Conservation (phyloP, 1,139 yeast genomes). For the Blastobotrys serpentis region DNA sequence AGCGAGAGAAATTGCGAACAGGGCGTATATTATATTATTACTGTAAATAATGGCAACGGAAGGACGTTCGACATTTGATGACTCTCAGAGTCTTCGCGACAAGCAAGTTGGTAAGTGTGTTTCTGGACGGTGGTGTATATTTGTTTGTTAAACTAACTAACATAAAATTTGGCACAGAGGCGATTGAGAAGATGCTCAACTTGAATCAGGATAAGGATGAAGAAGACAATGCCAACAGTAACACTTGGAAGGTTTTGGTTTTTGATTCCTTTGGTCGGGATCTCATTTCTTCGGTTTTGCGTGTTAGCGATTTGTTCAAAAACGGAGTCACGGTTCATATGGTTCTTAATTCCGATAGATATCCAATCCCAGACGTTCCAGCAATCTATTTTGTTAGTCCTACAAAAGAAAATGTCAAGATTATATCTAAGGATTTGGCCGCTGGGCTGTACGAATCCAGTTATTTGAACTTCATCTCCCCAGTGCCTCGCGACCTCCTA, state of each 20-base stretch:
- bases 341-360: constrained; percentile 63
- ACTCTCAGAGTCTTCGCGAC: constrained; percentile 39
- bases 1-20: no score
- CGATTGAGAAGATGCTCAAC: constrained; percentile 80
- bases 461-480: constrained; percentile 83
- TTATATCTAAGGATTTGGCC: constrained; percentile 69
- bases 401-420: constrained; percentile 66
- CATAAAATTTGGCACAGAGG: constrained; percentile 33
- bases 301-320: constrained; percentile 84
- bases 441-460: constrained; percentile 73
- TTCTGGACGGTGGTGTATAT: neutral
- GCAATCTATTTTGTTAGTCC: constrained; percentile 92
- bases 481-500: constrained; percentile 69
- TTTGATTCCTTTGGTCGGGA: constrained; percentile 80
- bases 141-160: no score
- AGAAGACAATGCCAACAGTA: constrained; percentile 16
- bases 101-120: constrained; percentile 42
- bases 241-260: constrained; percentile 91
- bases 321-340: constrained; percentile 92
- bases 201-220: constrained; percentile 53
- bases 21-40: no score
- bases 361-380: constrained; percentile 89
- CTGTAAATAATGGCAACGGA: constrained; percentile 5
- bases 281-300: constrained; percentile 79
- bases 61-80: constrained; percentile 5